Conservation (phyloP, 1,139 yeast genomes). For the Candida glucosophila region DNA sequence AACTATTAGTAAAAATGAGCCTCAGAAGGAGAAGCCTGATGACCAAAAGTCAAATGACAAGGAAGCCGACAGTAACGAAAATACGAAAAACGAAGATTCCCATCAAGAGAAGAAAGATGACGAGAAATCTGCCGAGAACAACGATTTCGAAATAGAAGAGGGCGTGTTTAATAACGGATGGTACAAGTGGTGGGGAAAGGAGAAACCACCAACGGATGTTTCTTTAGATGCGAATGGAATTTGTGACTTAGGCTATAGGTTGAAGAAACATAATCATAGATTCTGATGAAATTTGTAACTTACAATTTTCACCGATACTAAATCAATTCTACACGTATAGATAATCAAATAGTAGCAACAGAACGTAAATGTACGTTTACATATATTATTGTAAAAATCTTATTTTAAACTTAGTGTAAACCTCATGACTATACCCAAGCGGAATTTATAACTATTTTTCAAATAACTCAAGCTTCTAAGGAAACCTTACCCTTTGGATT, state of each 20-base stretch:
- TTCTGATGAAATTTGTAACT: too few relatives aligned
- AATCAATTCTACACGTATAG: background rate
- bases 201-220: slow-evolving; percentile 10
- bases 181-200: too few relatives aligned
- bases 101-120: background rate
- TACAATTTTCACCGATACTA: background rate
- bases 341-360: background rate
- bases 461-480: slow-evolving; percentile 84
- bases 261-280: slow-evolving; percentile 41
- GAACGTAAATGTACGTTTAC: slow-evolving; percentile 4
- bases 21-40: too few relatives aligned
- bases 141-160: background rate
- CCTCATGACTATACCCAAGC: slow-evolving; percentile 4
- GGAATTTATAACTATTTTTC: too few relatives aligned
- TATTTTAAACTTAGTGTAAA: too few relatives aligned
- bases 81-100: slow-evolving; percentile 1
- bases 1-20: too few relatives aligned
- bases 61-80: too few relatives aligned
- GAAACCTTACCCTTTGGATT: slow-evolving; percentile 98
- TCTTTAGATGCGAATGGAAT: slow-evolving; percentile 24
- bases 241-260: slow-evolving; percentile 37
- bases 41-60: too few relatives aligned
- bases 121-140: slow-evolving; percentile 1
- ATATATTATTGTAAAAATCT: too few relatives aligned
- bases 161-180: too few relatives aligned